Evolutionary conservation across 164 flowering plant genomes (phyloP), one percentile per base, ranked within the genome.

Genomic region (Sedum album): DNA sequence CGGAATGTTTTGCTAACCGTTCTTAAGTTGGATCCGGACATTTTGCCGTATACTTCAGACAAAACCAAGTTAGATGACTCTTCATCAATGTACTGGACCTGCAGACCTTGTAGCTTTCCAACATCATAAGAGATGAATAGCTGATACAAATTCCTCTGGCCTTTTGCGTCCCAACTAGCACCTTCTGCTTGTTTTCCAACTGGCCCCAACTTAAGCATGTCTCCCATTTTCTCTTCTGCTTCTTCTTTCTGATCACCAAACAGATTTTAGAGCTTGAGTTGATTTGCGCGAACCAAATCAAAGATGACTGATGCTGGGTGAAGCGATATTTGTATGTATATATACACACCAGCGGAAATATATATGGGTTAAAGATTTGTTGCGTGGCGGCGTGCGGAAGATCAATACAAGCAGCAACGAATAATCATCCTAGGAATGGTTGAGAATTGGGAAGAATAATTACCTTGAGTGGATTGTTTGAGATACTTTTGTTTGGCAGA

Each of bases 1-100:
- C 18, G 13, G 33, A 57, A 55, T 3, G 60, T 55, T 23, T 23
- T 30, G 33, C 62, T 28, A 57, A 57, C 31, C 31, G 62, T 33
- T 57, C 62, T 26, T 1, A 57, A 57, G 62, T 57, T 26, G n/a
- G 62, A 28, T 28, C 62, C 62, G 31, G 62, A 57, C 62, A 57
- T 57, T 28, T 14, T 57, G 20, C 62, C 62, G 28, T 57, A 57
- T 26, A 57, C 18, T 2, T 57, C 62, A 11, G 62, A 26, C 23
- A 57, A 4, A 2, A 57, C 33, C 62, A 57, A 57, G 33, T 31
- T 26, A 26, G 62, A 57, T 14, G 62, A 26, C 33, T 26, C 62
- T 28, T 57, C 33, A 28, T 57, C 62, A 1, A 57, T 57, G 62
- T 57, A 57, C 62, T 57, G 62, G 1, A 57, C 33, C 62, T 57